Conservation (phyloP, 176 grass and related monocot genomes). For the Musa schizocarpa region DNA sequence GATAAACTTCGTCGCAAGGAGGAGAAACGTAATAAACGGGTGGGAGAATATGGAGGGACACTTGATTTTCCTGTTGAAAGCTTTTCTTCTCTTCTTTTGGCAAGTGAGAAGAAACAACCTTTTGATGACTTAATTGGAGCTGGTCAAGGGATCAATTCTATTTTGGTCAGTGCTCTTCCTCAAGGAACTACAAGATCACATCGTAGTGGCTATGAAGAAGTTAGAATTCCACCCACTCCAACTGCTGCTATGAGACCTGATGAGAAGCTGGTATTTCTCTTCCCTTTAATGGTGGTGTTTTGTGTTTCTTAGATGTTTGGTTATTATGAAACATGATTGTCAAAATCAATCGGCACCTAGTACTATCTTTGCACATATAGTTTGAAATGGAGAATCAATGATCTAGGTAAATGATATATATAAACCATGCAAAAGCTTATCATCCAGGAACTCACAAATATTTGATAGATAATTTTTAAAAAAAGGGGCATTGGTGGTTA, state of each 20-base stretch:
- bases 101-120: slow-evolving; percentile 79
- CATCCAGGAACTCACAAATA: no score
- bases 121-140: slow-evolving; percentile 82
- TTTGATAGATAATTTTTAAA: no score
- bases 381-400: not conserved
- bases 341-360: not conserved
- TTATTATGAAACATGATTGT: slow-evolving; percentile 5
- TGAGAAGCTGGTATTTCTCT: slow-evolving; percentile 71
- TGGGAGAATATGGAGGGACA: slow-evolving; percentile 40
- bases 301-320: not conserved
- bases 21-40: slow-evolving; percentile 65
- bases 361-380: not conserved
- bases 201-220: slow-evolving; percentile 87
- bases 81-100: slow-evolving; percentile 67
- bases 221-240: slow-evolving; percentile 81
- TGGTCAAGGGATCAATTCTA: slow-evolving; percentile 43
- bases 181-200: slow-evolving; percentile 76
- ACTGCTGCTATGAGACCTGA: slow-evolving; percentile 58
- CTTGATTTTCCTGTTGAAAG: slow-evolving; percentile 52
- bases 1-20: slow-evolving; percentile 93
- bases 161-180: slow-evolving; percentile 70
- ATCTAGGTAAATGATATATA: no score
- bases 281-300: not conserved
- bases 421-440: not conserved
- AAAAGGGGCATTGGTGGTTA: no score